phyloP scores from a whole-genome alignment of 208 protist species.

The Crithidia expoeki region DNA sequence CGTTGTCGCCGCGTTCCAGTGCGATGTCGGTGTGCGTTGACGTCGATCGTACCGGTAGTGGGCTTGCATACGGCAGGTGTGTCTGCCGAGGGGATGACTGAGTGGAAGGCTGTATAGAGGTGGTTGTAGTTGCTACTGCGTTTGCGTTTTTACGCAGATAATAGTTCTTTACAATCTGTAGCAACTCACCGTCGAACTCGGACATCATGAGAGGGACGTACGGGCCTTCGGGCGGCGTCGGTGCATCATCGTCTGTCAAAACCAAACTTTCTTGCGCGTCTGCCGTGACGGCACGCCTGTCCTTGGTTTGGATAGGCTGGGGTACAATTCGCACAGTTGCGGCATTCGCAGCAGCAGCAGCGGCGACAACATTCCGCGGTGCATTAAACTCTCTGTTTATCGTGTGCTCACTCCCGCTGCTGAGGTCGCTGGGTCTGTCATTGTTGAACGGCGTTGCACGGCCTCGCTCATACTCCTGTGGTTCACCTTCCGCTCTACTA shows the following conservation, averaged over 20 bases:
- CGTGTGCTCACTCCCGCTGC: not conserved
- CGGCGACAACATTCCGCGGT: too few relatives aligned
- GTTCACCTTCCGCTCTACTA: not conserved
- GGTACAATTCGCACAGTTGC: too few relatives aligned
- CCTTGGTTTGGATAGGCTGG: too few relatives aligned
- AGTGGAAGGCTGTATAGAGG: not conserved
- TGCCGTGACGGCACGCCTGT: slow-evolving; percentile 1
- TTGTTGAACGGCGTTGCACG: too few relatives aligned
- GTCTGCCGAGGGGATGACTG: not conserved
- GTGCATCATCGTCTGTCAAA: not conserved
- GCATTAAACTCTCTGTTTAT: not conserved
- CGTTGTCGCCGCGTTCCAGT: too few relatives aligned
- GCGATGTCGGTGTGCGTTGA: too few relatives aligned
- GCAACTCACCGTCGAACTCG: slow-evolving; percentile 48
- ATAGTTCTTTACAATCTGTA: slow-evolving; percentile 54
- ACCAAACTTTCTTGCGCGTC: too few relatives aligned
- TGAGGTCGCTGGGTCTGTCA: not conserved
- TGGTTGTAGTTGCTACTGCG: slow-evolving; percentile 1
- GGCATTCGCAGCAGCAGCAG: too few relatives aligned
- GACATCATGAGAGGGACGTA: slow-evolving; percentile 33
- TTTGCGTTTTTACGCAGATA: slow-evolving; percentile 37
- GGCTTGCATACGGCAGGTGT: not conserved
- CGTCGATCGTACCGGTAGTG: not conserved
- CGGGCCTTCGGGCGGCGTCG: not conserved
- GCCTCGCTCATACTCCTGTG: too few relatives aligned